Evolutionary conservation across 1,284 basidiomycete genomes (phyloP).

Genomic region (Phaffia rhodozyma): DNA sequence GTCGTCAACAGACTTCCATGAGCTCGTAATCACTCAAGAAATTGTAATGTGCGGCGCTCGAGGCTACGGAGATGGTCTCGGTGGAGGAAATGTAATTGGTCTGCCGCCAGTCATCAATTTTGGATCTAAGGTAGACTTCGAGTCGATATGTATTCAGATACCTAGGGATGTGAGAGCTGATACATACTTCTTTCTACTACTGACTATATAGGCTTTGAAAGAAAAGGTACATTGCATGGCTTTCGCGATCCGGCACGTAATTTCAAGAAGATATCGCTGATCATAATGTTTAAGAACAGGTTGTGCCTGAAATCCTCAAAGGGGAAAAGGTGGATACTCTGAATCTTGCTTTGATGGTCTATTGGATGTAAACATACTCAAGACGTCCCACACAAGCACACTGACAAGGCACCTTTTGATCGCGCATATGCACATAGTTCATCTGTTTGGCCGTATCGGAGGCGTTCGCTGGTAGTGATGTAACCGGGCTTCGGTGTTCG

Average conservation of each 20-base stretch:
- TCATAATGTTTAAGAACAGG: constrained; percentile 48
- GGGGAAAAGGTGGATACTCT: constrained; percentile 52
- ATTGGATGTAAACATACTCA: background rate
- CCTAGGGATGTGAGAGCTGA: too few relatives aligned
- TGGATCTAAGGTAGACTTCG: constrained; percentile 48
- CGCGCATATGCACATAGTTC: constrained; percentile 36
- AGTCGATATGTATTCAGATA: too few relatives aligned
- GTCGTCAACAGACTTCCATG: constrained; percentile 30
- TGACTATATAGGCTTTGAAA: too few relatives aligned
- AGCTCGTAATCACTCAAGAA: constrained; percentile 81
- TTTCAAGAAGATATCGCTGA: too few relatives aligned
- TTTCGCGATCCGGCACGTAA: too few relatives aligned
- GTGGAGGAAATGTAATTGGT: constrained; percentile 38
- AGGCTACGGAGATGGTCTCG: constrained; percentile 63
- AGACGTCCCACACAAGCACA: background rate
- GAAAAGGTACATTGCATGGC: too few relatives aligned
- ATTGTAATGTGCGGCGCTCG: constrained; percentile 62
- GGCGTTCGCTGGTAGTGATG: constrained; percentile 85
- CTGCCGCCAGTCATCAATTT: constrained; percentile 72
- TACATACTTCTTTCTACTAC: too few relatives aligned
- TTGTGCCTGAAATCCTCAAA: constrained; percentile 66
- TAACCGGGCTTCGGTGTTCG: constrained; percentile 66
- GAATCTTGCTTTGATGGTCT: background rate
- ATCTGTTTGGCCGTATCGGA: constrained; percentile 72
- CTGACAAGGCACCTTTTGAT: background rate